Evolutionary conservation across 768 basidiomycete species (phyloP), one percentile per base, ranked within the genome.

Genomic region (Roridomyces roridus): DNA sequence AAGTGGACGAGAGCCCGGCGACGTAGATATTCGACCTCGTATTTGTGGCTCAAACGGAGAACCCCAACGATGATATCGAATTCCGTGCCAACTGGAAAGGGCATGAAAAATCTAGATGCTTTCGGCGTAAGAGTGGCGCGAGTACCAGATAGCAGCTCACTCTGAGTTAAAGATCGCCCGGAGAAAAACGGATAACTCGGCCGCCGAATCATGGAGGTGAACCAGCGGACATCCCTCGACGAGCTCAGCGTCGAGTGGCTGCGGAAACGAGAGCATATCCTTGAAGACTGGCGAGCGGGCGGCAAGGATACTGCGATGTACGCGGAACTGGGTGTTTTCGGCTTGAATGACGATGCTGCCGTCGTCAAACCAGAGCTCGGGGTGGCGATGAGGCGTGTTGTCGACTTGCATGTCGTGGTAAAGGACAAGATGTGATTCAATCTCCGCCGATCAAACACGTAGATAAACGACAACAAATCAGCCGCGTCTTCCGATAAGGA

Each of bases 281-380:
- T 35, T 12, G 11, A 60, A 60, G 35, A 56, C 31, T 6, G 54
- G 28, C 14, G 54, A 60, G 1, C 21, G 15, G 0, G 28, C 39
- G 0, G 51, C 58, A n/a, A 59, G 34, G 15, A 59, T 43, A 35
- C 52, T 48, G 6, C 51, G 56, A 39, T 55, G 57, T 12, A 65
- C 65, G 5, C 57, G 47, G 26, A 53, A 65, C 12, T 47, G 59
- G 12, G 43, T 52, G 24, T 35, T 23, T 12, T 48, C 54, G 8
- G 64, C 64, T 21, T 46, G 50, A n/a, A 65, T 23, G 11, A 65
- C 59, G 15, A 65, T 51, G 34, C 54, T 64, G 3, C 64, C 64
- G 39, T 65, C 64, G 1, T 56, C 54, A 26, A 65, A 65, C 64
- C 64, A 63, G 12, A 53, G 48, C 17, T 55, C 51, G 8, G 11